Evolutionary conservation across 331 rosid genomes (phyloP).

Genomic region (Rhamnella rubrinervis): DNA sequence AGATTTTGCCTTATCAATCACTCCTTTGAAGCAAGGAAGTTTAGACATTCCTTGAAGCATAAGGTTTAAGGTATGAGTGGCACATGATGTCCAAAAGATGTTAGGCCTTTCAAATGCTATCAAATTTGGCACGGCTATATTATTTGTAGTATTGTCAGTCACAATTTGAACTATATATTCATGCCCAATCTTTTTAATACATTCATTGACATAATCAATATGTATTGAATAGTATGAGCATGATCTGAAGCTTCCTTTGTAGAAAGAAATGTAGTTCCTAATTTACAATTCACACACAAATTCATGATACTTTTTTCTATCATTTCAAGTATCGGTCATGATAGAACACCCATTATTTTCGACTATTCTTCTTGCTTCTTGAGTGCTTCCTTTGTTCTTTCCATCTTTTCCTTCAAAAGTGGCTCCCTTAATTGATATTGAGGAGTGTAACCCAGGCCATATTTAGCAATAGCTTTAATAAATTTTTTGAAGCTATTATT

Average conservation of each 20-base stretch:
- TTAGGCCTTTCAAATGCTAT: neutral
- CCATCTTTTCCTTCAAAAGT: too few relatives aligned
- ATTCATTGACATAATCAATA: neutral
- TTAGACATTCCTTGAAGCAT: neutral
- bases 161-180: too few relatives aligned
- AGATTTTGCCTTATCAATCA: neutral
- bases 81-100: neutral
- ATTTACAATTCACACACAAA: too few relatives aligned
- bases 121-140: too few relatives aligned
- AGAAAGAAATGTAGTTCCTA: neutral
- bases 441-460: too few relatives aligned
- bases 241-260: neutral
- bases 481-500: neutral
- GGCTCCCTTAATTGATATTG: too few relatives aligned
- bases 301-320: neutral
- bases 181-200: too few relatives aligned
- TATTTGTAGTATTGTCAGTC: neutral
- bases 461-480: too few relatives aligned
- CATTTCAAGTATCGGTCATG: slow-evolving; percentile 1
- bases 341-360: neutral
- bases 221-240: too few relatives aligned
- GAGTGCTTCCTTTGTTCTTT: too few relatives aligned
- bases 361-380: neutral
- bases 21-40: neutral
- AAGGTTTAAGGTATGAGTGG: neutral